Base-by-base conservation (phyloP, 345 rosid genomes). In the Euphorbia lathyris region DNA sequence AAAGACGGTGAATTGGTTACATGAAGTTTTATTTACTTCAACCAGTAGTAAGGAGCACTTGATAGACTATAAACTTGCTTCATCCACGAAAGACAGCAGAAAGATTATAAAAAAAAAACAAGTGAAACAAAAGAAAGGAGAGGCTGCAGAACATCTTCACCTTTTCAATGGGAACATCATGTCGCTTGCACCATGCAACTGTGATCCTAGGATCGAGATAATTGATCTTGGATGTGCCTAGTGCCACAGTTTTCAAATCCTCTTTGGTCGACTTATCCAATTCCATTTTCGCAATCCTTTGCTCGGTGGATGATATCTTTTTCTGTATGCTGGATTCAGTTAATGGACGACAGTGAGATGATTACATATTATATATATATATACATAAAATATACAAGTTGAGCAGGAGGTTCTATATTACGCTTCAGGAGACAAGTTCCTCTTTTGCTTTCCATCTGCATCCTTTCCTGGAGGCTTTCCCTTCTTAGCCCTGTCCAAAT, bases 101-200 rank as follows among this genome's bases (percentile, higher is more conserved):
- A 66, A 9, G 58, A 3, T 55, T 20, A 2, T n/a, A 12, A 22
- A 22, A 20, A 7, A 51, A 5, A 20, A 55, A 51, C 17, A 51
- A 51, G 17, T 19, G 1, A 19, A 20, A 19, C 9, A 19, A 9
- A 23, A 23, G 14, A 55, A 8, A 4, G 26, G 2, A 63, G 8
- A 58, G 1, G 9, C 9, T 20, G 61, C 34, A 57, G 61, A 60
- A 66, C 17, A n/a, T 14, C 65, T 66, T 83, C 76, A 92, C 99
- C 99, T 92, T 95, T 75, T 95, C 99, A 17, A 95, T 95, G 48
- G 99, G 97, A 74, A 95, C 99, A 65, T 95, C 99, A 48, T 87
- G 92, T 23, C 99, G 86, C 80, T 95, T 95, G 87, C 99, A 95
- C 99, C 99, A 95, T 3, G 99, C 97, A 9, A 95, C 99, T 0